Evolutionary conservation across 768 basidiomycete genomes (phyloP), one percentile per base, ranked within the genome.

Genomic region (Trametes villosa): DNA sequence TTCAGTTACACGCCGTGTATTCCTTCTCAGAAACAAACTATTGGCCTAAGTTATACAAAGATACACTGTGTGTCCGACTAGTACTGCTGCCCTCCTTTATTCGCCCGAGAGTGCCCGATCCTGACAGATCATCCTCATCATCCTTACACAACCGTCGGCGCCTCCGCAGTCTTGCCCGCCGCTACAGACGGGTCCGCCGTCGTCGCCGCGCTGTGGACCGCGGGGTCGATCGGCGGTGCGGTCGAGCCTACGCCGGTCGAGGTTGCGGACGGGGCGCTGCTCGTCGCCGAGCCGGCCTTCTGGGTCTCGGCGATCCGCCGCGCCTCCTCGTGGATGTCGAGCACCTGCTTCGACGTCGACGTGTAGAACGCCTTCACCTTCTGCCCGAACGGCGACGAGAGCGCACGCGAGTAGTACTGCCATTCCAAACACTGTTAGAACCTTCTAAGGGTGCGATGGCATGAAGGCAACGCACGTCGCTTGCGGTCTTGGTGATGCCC

Each of bases 291-390:
- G 13, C 55, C 20, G 27, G 72, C 57, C 68, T 89, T 87, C 65
- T 90, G 82, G 56, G 78, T 73, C 27, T 81, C 82, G 27, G 87
- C 85, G 68, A 98, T 92, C 30, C 96, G 86, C 60, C 81, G 78
- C 2, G 96, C 96, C 75, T 98, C 96, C 69, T 95, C 92, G 70
- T 97, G 95, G 48, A 98, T 95, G 70, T 98, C 95, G 20, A 83
- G 68, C 27, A 93, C 87, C 74, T 96, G 92, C 78, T 97, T 98
- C 20, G 87, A 81, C 9, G 94, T 96, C 44, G 77, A 76, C 15
- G 96, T 96, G 79, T 97, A 98, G 79, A 97, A 98, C 1, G 76
- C 68, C 29, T 78, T 75, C 59, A 97, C 91, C 68, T 84, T 87
- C 76, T 87, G 83, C 12, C 94, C 95, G 24, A 88, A 74, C 1